phyloP scores from a whole-genome alignment of 2,329 filamentous ascomycete genomes.

The Alternaria gansuensis region DNA sequence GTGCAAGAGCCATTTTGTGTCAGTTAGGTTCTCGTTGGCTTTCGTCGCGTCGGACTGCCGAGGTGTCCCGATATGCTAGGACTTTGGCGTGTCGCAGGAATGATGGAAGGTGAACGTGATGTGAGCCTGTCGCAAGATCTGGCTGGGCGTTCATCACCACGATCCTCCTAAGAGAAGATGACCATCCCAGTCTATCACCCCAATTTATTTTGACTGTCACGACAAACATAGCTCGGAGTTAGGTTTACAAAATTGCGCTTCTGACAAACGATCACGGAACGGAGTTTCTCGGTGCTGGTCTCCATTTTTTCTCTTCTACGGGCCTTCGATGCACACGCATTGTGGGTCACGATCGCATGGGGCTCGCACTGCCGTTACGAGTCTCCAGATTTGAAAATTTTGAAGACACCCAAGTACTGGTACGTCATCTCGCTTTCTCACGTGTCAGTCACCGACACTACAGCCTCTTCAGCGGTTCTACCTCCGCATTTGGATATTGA shows the following conservation, averaged over 20 bases:
- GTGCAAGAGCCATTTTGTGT: conserved; percentile 1
- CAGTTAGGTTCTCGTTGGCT: conserved; percentile 3
- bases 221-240: not conserved
- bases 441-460: not conserved
- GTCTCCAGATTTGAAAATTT: conserved; percentile 1
- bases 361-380: conserved; percentile 3
- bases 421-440: conserved; percentile 1
- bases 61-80: not conserved
- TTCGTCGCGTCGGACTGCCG: not conserved
- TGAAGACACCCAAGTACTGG: not conserved
- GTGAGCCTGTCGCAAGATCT: conserved; percentile 2
- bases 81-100: not conserved
- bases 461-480: not conserved
- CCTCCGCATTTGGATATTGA: not conserved
- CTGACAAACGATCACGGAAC: conserved; percentile 4
- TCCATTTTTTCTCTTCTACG: conserved; percentile 13
- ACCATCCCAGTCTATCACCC: not conserved
- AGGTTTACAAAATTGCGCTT: not conserved
- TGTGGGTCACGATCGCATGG: conserved; percentile 13
- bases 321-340: conserved; percentile 13
- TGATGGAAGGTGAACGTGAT: conserved; percentile 10
- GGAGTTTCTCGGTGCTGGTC: not conserved
- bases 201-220: not conserved
- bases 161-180: not conserved
- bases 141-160: not conserved